A percentile compares a stretch with the other conserved stretches of the same genome.
phyloP scores from a whole-genome alignment of 306 rosid species.

The Malus fusca region DNA sequence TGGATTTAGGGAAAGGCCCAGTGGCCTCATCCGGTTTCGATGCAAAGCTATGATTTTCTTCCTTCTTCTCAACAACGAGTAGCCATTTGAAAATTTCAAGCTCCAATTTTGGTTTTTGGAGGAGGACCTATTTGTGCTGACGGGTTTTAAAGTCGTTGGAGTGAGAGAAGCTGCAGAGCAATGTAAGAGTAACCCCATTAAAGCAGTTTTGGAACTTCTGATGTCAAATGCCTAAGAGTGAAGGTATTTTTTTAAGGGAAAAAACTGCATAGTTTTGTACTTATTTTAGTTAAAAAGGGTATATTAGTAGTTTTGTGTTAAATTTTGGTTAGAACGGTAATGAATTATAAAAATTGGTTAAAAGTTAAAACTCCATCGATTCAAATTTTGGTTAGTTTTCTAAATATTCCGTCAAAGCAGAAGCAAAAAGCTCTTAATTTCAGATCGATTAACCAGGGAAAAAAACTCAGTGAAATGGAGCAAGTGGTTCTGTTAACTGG shows the following conservation, averaged over 20 bases:
- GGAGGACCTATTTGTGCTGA: slow-evolving; percentile 6
- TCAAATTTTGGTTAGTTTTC: too few relatives aligned
- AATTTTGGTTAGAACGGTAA: too few relatives aligned
- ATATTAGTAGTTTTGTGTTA: too few relatives aligned
- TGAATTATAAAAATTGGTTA: too few relatives aligned
- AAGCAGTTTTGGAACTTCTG: neutral
- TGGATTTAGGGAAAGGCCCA: slow-evolving; percentile 78
- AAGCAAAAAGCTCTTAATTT: neutral
- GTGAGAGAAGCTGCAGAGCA: slow-evolving; percentile 23
- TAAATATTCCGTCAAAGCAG: too few relatives aligned
- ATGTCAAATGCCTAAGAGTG: too few relatives aligned
- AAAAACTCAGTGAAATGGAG: slow-evolving; percentile 8
- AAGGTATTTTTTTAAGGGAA: too few relatives aligned
- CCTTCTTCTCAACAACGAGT: slow-evolving; percentile 30
- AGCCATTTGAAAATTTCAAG: slow-evolving; percentile 17
- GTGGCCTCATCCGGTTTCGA: slow-evolving; percentile 61
- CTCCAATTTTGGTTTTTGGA: slow-evolving; percentile 8
- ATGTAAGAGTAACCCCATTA: slow-evolving; percentile 38
- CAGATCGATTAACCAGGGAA: neutral
- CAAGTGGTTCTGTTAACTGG: slow-evolving; percentile 73
- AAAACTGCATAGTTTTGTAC: too few relatives aligned
- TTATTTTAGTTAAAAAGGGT: too few relatives aligned
- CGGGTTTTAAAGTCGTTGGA: slow-evolving; percentile 11
- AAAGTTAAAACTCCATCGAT: too few relatives aligned
- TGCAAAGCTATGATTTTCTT: slow-evolving; percentile 49